Base-by-base conservation (phyloP, 2,329 filamentous ascomycete species). In the Colletotrichum tropicale region DNA sequence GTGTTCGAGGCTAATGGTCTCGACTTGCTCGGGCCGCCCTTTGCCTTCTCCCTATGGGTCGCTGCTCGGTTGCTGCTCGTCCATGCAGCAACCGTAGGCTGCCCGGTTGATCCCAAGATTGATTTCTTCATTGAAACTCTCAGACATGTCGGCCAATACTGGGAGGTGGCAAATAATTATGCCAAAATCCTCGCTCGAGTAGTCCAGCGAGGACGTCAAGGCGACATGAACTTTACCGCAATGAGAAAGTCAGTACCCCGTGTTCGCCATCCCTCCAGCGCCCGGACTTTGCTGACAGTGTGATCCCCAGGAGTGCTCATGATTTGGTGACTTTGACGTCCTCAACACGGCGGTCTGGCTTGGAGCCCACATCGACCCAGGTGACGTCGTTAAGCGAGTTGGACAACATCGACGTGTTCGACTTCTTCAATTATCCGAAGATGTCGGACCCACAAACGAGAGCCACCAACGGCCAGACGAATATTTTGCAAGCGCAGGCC, bases 31-130 rank as follows among this genome's bases (percentile, higher is more conserved):
- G 86, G 86, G 0, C 86, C 86, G 0, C 86, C 86, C 0, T 87
- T 87, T 76, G 85, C 86, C 0, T 87, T 87, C n/a, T 83, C 85
- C 0, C 81, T 87, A 1, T 87, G 86, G 86, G 84, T 87, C 3
- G 85, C 85, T 4, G 86, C 85, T 2, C 79, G 86, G 16, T 62
- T 87, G 7, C 77, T 87, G 12, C 72, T 87, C 12, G 85, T 87
- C 7, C 85, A 87, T 61, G 85, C 86, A 1, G 84, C 86, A 3
- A 83, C 84, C 0, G 81, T 83, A 2, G 84, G 85, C 5, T 81
- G 82, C 18, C 77, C 81, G 0, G 81, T 87, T 1, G 85, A 87
- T 28, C 79, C 83, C 0, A 83, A 84, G 67, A 85, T 87, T 56
- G 85, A 86, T 34, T 87, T 87, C 75, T 87, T 87, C 48, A 84